These are phyloP conservation scores for Macrophomina pseudophaseolina DNA, from an alignment of 2,329 filamentous ascomycete genomes.

Conservation along the genomic window DNA sequence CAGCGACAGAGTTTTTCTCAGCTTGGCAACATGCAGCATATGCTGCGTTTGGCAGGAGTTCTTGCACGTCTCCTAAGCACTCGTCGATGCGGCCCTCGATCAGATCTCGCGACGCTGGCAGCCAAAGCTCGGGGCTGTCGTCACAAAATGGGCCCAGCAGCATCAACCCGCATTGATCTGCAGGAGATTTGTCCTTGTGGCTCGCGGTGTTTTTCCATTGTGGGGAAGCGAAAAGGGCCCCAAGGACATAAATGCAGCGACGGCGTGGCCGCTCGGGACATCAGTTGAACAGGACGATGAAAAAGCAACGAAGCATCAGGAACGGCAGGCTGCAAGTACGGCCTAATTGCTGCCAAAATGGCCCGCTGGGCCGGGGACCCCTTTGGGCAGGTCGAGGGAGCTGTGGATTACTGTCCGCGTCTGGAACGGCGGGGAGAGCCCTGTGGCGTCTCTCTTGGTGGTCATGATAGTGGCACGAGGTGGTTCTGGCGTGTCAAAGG, in stretches of 20 bases:
- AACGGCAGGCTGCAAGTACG: constrained; percentile 3
- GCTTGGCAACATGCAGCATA: background rate
- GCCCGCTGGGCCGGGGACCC: constrained; percentile 12
- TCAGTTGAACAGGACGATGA: background rate
- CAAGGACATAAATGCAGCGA: background rate
- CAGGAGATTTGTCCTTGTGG: background rate
- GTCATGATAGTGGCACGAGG: background rate
- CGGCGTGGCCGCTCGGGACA: constrained; percentile 22
- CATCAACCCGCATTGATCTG: constrained; percentile 15
- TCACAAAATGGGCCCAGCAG: constrained; percentile 2
- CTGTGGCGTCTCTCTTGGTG: background rate
- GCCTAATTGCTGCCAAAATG: constrained; percentile 4
- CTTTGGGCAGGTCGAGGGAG: background rate
- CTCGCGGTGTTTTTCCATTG: constrained; percentile 2
- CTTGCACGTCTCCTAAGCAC: background rate
- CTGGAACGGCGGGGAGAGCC: background rate
- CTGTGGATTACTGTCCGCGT: background rate
- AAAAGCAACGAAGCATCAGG: background rate
- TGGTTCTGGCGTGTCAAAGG: background rate
- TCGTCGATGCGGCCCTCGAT: background rate
- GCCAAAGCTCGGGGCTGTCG: background rate
- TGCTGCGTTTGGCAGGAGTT: background rate
- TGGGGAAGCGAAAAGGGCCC: background rate
- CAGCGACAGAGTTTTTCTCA: background rate
- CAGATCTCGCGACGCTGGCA: constrained; percentile 11